Base-by-base conservation (phyloP, 805 yeast genomes). In the Saccharomycopsis fibuligera region DNA sequence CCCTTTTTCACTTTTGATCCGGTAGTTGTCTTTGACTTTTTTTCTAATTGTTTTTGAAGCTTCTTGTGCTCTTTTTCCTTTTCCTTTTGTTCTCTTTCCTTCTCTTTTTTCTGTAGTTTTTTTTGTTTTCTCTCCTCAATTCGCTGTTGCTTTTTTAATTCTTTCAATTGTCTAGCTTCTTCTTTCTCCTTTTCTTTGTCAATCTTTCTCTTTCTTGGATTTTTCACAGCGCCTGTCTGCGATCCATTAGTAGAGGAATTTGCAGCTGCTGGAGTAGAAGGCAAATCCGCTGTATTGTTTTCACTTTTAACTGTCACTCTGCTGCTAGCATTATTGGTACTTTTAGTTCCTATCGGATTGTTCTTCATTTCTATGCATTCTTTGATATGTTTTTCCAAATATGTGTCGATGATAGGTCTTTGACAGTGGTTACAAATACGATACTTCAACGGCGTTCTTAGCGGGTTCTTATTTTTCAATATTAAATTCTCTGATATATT, bases 341-440 rank as follows among this genome's bases (percentile, higher is more conserved):
- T 23, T 19, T 29, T 9, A 9, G 21, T 22, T 21, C 9, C 16
- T 21, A 27, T 23, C 8, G 47, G 47, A 23, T 48, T 42, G 55
- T 56, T 55, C 43, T 64, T 67, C 57, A 53, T 56, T 33, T 63
- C 64, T 2, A 65, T 57, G 55, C 80, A 76, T 35, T 47, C 48
- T 14, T 54, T 57, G 10, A 75, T 61, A 58, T 76, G 80, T 19
- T 58, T 60, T 1, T 63, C 62, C 23, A 75, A 51, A 49, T 62
- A 59, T 2, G 60, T 53, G 30, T 63, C 67, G 21, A 74, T 56
- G 1, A 75, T 63, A 1, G 80, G 80, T 45, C 69, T 64, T 39
- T 66, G 66, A 56, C 81, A 75, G 44, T 61, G 60, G 45, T 70
- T 73, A 58, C 81, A 75, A 42, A 73, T 68, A 35, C 75, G 60